These are phyloP conservation scores for Suillus paluster DNA, from an alignment of 768 basidiomycete genomes.

Conservation along the genomic window DNA sequence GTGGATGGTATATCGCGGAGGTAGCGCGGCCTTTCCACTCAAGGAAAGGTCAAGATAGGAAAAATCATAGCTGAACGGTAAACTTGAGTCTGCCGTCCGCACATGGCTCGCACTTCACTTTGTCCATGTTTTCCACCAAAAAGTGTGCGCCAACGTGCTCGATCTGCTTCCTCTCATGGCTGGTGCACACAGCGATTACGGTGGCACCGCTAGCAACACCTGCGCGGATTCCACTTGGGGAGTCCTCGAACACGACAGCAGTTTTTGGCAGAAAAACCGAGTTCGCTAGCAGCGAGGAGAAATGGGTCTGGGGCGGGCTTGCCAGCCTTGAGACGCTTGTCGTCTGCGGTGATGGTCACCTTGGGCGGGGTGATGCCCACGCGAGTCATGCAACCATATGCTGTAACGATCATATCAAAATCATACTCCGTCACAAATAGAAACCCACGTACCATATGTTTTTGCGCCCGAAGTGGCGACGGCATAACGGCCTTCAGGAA, in stretches of 20 bases:
- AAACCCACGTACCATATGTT: constrained; percentile 56
- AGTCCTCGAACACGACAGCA: constrained; percentile 84
- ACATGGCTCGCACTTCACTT: constrained; percentile 44
- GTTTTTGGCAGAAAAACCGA: constrained; percentile 57
- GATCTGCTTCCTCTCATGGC: constrained; percentile 61
- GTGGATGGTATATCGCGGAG: neutral
- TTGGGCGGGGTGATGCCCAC: constrained; percentile 70
- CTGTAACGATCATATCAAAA: constrained; percentile 29
- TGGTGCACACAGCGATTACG: constrained; percentile 77
- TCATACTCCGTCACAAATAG: neutral
- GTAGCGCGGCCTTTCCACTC: neutral
- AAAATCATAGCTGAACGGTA: constrained; percentile 34
- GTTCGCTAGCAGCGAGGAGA: constrained; percentile 62
- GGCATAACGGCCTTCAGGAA: constrained; percentile 69
- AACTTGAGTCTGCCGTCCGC: constrained; percentile 50
- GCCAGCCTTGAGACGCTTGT: constrained; percentile 69
- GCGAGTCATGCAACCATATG: constrained; percentile 70
- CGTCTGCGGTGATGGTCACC: constrained; percentile 78
- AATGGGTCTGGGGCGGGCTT: constrained; percentile 69
- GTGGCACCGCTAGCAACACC: constrained; percentile 76
- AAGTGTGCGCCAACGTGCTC: constrained; percentile 61
- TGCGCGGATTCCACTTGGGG: constrained; percentile 63
- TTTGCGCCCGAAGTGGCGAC: constrained; percentile 78
- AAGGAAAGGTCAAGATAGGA: neutral
- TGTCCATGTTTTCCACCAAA: constrained; percentile 59